A percentile compares a stretch with the other conserved stretches of the same genome.
phyloP scores from a whole-genome alignment of 169 alveolate genomes.

The Plasmodium gonderi region DNA sequence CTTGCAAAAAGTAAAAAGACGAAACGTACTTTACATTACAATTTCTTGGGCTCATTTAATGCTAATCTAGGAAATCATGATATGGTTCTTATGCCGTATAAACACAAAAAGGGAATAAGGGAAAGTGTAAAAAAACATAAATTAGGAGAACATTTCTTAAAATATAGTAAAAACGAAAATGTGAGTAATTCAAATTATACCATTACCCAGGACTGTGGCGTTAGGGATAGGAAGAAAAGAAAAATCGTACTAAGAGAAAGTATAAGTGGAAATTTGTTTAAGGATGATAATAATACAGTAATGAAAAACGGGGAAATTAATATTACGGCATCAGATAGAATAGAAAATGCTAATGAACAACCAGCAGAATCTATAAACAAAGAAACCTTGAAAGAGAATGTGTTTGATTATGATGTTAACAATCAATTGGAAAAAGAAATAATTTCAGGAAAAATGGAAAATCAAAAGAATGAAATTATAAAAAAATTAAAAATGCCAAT shows the following conservation, averaged over 20 bases:
- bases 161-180: neutral
- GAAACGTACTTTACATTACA: neutral
- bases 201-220: neutral
- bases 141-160: neutral
- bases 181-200: neutral
- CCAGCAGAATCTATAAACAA: neutral
- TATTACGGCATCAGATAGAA: neutral
- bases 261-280: neutral
- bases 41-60: constrained; percentile 27
- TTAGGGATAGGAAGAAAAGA: neutral
- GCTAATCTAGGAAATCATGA: neutral
- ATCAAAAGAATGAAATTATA: constrained; percentile 46
- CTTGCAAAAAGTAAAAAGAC: constrained; percentile 35
- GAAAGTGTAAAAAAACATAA: neutral
- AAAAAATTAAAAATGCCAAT: constrained; percentile 57
- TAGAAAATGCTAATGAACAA: neutral
- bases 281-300: neutral
- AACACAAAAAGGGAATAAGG: neutral
- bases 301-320: neutral
- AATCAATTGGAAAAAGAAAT: constrained; percentile 37
- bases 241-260: neutral
- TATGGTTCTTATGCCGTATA: neutral
- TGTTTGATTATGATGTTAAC: constrained; percentile 16
- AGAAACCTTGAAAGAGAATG: neutral
- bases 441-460: constrained; percentile 21